Conservation (phyloP, 2,329 filamentous ascomycete species). For the Dactylonectria estremocensis region DNA sequence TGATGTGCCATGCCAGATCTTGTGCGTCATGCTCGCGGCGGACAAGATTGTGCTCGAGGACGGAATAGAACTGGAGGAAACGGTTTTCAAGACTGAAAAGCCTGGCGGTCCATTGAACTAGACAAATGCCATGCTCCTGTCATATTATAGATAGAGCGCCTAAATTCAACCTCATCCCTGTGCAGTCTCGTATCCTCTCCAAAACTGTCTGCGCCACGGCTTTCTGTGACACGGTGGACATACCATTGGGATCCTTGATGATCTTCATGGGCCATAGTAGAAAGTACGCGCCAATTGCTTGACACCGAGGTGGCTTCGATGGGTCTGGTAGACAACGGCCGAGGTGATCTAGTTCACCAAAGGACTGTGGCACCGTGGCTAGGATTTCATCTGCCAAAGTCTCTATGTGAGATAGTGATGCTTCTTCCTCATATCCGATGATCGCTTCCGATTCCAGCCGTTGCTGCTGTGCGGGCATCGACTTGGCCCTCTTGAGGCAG, state of each 20-base stretch:
- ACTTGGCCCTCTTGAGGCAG: slow-evolving; percentile 42
- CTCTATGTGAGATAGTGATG: slow-evolving; percentile 45
- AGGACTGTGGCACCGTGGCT: slow-evolving; percentile 55
- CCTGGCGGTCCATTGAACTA: background rate
- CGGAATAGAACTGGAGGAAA: slow-evolving; percentile 57
- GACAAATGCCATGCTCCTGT: background rate
- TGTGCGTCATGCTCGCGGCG: slow-evolving; percentile 58
- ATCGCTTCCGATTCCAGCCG: background rate
- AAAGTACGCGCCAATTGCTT: slow-evolving; percentile 55
- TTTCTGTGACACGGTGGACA: slow-evolving; percentile 49
- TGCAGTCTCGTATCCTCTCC: slow-evolving; percentile 57
- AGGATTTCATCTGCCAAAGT: slow-evolving; percentile 53
- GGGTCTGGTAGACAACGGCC: slow-evolving; percentile 27
- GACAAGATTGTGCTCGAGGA: slow-evolving; percentile 57
- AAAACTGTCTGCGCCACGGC: slow-evolving; percentile 48
- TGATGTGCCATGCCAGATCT: slow-evolving; percentile 54
- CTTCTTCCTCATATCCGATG: slow-evolving; percentile 9
- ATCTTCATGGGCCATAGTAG: slow-evolving; percentile 58
- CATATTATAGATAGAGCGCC: slow-evolving; percentile 48
- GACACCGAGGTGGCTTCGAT: slow-evolving; percentile 43
- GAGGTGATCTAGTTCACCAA: slow-evolving; percentile 54
- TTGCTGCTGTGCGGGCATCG: background rate
- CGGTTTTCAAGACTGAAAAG: slow-evolving; percentile 31
- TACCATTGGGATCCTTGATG: slow-evolving; percentile 46
- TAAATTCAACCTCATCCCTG: slow-evolving; percentile 55